A percentile compares a stretch with the other conserved stretches of the same genome.
These are phyloP conservation scores for Penicillium capsulatum DNA, from an alignment of 2,329 filamentous ascomycete genomes.

Conservation along the genomic window DNA sequence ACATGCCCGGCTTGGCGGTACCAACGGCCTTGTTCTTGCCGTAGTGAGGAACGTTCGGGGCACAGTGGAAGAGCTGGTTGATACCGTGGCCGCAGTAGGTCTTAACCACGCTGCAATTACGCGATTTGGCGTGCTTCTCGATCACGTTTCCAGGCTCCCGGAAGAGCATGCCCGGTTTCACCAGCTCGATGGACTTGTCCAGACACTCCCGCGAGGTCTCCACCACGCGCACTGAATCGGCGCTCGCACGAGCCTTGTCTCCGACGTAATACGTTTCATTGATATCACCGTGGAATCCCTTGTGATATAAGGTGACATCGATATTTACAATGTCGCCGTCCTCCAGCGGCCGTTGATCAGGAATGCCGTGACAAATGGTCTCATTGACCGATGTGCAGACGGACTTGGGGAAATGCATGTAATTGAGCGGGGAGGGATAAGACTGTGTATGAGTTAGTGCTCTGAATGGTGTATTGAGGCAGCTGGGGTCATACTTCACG, in stretches of 20 bases:
- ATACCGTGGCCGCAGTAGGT: conserved; percentile 96
- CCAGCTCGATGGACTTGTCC: conserved; percentile 82
- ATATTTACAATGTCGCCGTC: conserved; percentile 98
- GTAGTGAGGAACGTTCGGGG: conserved; percentile 94
- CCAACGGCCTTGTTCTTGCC: conserved; percentile 98
- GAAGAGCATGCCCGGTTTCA: conserved; percentile 90
- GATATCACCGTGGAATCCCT: conserved; percentile 90
- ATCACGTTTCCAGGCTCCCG: conserved; percentile 91
- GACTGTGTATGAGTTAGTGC: conserved; percentile 54
- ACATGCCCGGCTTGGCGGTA: conserved; percentile 92
- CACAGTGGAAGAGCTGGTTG: conserved; percentile 87
- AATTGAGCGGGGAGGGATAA: conserved; percentile 92
- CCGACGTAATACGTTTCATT: conserved; percentile 99
- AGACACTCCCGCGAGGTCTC: conserved; percentile 86
- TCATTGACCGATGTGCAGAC: conserved; percentile 96
- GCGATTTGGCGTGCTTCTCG: conserved; percentile 86
- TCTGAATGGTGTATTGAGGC: too few species aligned
- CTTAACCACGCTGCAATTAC: conserved; percentile 83
- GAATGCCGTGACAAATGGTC: conserved; percentile 97
- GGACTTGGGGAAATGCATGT: conserved; percentile 95
- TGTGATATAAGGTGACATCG: conserved; percentile 90
- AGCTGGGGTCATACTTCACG: conserved; percentile 63
- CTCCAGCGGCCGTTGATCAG: conserved; percentile 77
- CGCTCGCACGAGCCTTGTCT: conserved; percentile 75
- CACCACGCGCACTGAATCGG: conserved; percentile 83